Evolutionary conservation across 768 basidiomycete species (phyloP).

Genomic region (Amanita pseudoporphyria): DNA sequence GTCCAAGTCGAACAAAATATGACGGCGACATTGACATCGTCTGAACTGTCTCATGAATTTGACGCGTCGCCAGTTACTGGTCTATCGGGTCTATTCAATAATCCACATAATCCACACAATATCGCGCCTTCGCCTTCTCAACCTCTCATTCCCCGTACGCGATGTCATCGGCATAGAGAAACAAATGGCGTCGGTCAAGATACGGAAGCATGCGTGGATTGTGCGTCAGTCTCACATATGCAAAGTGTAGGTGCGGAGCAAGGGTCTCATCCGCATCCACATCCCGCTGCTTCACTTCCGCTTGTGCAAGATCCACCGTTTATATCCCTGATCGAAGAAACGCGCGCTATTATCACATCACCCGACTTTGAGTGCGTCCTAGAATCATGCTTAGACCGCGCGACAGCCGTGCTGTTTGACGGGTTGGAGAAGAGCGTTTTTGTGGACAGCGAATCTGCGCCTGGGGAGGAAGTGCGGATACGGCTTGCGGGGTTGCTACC

Average conservation of each 20-base stretch:
- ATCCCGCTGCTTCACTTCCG: conserved; percentile 1
- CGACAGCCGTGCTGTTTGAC: conserved; percentile 53
- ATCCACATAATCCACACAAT: conserved; percentile 4
- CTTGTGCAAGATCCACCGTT: conserved; percentile 38
- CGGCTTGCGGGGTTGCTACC: conserved; percentile 76
- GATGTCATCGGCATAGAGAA: background rate
- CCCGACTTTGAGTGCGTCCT: conserved; percentile 65
- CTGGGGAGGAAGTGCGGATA: conserved; percentile 37
- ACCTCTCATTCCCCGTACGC: background rate
- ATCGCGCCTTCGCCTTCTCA: conserved; percentile 7
- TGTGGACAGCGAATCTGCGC: conserved; percentile 14
- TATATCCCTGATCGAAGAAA: conserved; percentile 56
- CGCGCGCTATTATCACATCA: conserved; percentile 49
- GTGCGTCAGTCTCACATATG: conserved; percentile 3
- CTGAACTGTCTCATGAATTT: conserved; percentile 23
- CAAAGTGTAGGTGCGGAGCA: conserved; percentile 12
- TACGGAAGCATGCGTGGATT: conserved; percentile 1
- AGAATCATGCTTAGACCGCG: conserved; percentile 62
- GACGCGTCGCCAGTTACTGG: conserved; percentile 14
- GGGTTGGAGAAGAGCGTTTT: conserved; percentile 63
- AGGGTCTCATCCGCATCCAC: conserved; percentile 11
- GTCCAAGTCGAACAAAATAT: background rate
- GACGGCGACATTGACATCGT: conserved; percentile 17
- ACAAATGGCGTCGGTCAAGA: background rate
- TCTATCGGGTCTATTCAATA: conserved; percentile 11